These are phyloP conservation scores for Calocybe gangraenosa DNA, from an alignment of 768 basidiomycete species.

Conservation along the genomic window DNA sequence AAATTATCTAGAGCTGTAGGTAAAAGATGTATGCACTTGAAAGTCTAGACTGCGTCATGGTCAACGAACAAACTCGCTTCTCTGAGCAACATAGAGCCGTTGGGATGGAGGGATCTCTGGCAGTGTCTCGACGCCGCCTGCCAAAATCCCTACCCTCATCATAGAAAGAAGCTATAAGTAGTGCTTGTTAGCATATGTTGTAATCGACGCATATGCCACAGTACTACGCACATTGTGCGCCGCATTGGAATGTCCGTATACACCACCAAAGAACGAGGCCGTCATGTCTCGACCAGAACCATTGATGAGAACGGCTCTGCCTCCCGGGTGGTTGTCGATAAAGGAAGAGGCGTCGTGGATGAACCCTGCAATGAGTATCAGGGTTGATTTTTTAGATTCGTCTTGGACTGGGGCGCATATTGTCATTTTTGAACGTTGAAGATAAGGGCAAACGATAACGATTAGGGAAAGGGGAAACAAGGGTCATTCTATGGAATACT, in stretches of 20 bases:
- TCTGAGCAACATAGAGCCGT: slow-evolving; percentile 35
- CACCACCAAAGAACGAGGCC: slow-evolving; percentile 80
- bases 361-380: slow-evolving; percentile 80
- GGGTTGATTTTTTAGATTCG: slow-evolving; percentile 57
- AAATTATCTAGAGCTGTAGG: too few species aligned
- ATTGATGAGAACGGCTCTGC: slow-evolving; percentile 49
- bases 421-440: background rate
- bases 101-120: slow-evolving; percentile 44
- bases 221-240: slow-evolving; percentile 61
- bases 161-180: slow-evolving; percentile 55
- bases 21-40: too few species aligned
- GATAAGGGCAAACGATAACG: too few species aligned
- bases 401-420: slow-evolving; percentile 46
- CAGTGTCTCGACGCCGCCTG: slow-evolving; percentile 58
- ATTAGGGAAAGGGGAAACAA: too few species aligned
- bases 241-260: slow-evolving; percentile 79
- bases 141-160: slow-evolving; percentile 70
- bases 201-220: background rate
- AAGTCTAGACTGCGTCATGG: too few species aligned
- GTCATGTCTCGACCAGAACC: slow-evolving; percentile 82
- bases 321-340: slow-evolving; percentile 77
- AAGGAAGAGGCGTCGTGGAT: slow-evolving; percentile 82
- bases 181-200: background rate
- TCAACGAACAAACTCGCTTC: slow-evolving; percentile 2
- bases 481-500: slow-evolving; percentile 23